Percentiles rank a stretch among this genome's conserved stretches.
phyloP scores from a whole-genome alignment of 306 rosid genomes.

The Corylus heterophylla region DNA sequence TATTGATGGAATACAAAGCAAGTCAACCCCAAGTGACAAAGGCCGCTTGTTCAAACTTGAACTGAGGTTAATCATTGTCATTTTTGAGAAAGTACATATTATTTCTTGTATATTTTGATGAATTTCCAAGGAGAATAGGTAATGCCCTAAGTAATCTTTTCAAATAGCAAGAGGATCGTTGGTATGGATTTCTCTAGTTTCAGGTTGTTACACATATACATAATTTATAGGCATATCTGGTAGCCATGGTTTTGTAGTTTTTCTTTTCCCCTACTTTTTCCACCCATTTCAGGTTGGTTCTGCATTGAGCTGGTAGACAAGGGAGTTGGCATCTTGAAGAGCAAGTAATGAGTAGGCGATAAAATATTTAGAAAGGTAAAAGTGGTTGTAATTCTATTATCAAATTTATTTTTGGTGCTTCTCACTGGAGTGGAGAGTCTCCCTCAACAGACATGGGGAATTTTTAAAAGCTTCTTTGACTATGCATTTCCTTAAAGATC shows the following conservation, averaged over 20 bases:
- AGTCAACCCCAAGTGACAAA: constrained; percentile 24
- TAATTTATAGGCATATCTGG: constrained; percentile 29
- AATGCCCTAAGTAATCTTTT: constrained; percentile 30
- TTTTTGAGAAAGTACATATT: constrained; percentile 55
- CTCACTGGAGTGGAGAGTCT: constrained; percentile 7
- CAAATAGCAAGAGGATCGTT: constrained; percentile 32
- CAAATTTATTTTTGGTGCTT: constrained; percentile 15
- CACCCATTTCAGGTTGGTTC: constrained; percentile 30
- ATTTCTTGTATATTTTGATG: constrained; percentile 50
- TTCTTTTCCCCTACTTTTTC: constrained; percentile 15
- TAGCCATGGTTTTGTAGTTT: constrained; percentile 21
- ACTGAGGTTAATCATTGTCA: constrained; percentile 42
- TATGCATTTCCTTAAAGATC: constrained; percentile 11
- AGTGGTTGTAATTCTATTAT: constrained; percentile 30
- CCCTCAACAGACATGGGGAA: background rate
- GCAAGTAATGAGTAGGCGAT: constrained; percentile 22
- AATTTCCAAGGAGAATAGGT: constrained; percentile 42
- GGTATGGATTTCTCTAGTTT: constrained; percentile 35
- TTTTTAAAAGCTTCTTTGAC: constrained; percentile 16
- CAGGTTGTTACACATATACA: constrained; percentile 34
- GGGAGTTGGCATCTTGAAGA: constrained; percentile 32
- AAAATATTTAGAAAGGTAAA: constrained; percentile 39
- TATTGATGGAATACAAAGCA: constrained; percentile 32
- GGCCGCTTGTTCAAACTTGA: constrained; percentile 40
- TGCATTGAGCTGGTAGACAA: constrained; percentile 25